phyloP scores from a whole-genome alignment of 441 rosid species.

The Omphalea diandra region DNA sequence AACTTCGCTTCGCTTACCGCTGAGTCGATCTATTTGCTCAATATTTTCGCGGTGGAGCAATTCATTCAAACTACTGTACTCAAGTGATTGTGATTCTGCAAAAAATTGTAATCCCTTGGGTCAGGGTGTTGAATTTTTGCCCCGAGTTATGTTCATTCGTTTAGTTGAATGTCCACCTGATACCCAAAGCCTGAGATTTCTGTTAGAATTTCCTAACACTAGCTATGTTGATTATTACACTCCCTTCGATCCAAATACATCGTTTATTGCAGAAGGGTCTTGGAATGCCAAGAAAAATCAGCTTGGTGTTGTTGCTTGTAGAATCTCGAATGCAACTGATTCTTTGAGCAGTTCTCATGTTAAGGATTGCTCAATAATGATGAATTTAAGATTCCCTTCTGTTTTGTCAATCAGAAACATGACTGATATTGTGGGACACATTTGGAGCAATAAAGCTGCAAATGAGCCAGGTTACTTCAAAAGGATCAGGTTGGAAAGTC shows the following conservation, averaged over 20 bases:
- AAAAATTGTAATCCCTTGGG: constrained; percentile 30
- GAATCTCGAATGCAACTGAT: constrained; percentile 43
- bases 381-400: constrained; percentile 66
- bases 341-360: constrained; percentile 37
- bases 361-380: constrained; percentile 67
- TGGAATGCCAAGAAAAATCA: constrained; percentile 60
- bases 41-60: neutral
- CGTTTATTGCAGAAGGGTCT: constrained; percentile 68
- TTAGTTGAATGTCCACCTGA: constrained; percentile 25
- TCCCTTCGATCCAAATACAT: constrained; percentile 49
- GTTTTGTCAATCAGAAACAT: constrained; percentile 48
- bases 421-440: constrained; percentile 42
- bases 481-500: constrained; percentile 42
- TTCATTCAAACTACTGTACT: constrained; percentile 20
- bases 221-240: neutral
- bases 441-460: constrained; percentile 55
- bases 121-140: constrained; percentile 22
- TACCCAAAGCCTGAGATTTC: constrained; percentile 25
- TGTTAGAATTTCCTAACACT: constrained; percentile 28
- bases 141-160: constrained; percentile 27
- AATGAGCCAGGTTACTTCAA: constrained; percentile 44
- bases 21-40: constrained; percentile 26
- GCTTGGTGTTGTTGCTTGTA: constrained; percentile 63
- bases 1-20: constrained; percentile 22
- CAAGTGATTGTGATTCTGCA: constrained; percentile 28